A percentile compares a stretch with the other conserved stretches of the same genome.
Evolutionary conservation across 129 eudicot species (phyloP).

Genomic region (Helianthus tuberosus): DNA sequence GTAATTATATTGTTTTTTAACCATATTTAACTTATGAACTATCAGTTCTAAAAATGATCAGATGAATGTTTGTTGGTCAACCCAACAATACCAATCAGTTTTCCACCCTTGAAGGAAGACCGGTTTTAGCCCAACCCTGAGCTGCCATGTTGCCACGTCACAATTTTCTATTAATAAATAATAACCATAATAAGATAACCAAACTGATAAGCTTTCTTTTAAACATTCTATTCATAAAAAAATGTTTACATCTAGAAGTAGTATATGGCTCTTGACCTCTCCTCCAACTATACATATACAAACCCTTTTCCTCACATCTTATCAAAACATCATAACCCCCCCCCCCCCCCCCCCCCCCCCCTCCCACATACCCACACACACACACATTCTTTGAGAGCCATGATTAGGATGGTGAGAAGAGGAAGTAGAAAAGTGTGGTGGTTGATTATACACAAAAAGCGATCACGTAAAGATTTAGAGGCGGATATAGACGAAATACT

Average conservation of each 20-base stretch:
- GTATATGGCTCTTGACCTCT: neutral
- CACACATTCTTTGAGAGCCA: neutral
- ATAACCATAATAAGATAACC: neutral
- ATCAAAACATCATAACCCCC: neutral
- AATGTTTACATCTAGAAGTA: neutral
- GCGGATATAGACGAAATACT: conserved; percentile 50
- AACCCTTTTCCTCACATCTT: neutral
- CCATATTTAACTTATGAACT: too few relatives aligned
- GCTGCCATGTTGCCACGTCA: neutral
- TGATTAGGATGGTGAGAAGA: conserved; percentile 29
- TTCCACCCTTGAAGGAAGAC: too few relatives aligned
- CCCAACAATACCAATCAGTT: neutral
- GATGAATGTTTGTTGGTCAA: neutral
- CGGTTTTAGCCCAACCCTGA: neutral
- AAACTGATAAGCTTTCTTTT: neutral
- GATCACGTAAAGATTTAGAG: conserved; percentile 31
- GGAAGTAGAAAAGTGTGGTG: conserved; percentile 51
- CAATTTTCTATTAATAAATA: neutral
- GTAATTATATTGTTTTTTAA: too few relatives aligned
- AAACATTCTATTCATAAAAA: neutral
- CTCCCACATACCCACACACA: neutral
- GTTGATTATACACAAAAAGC: conserved; percentile 39
- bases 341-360: too few relatives aligned
- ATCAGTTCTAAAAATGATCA: too few relatives aligned
- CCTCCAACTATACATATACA: neutral